Base-by-base conservation (phyloP, 2,329 filamentous ascomycete genomes). In the Ceratocystis alfenasii region DNA sequence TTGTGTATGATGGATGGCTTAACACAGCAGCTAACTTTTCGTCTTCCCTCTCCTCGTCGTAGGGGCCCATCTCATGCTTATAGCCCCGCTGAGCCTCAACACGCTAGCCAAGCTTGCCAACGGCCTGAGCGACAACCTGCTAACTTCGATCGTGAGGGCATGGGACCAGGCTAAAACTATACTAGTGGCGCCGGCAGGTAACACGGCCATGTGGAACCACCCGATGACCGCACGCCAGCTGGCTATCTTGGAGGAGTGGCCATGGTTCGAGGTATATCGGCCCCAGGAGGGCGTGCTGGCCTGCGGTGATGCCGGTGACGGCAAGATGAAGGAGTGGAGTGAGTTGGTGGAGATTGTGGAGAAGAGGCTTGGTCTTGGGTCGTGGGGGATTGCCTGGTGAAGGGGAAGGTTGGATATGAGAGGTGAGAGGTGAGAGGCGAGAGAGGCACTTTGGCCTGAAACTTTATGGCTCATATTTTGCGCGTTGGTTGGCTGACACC, bases 141-240 rank as follows among this genome's bases (percentile, higher is more conserved):
- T 96, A 4, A 87, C 85, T 15, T 80, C 77, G 61, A 87, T 94
- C 0, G 81, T 94, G 46, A 80, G 93, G 22, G 93, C 93, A 0
- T 99, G 93, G 94, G 93, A 97, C 75, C 86, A 85, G 0, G 80
- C 80, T n/a, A 87, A 87, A 74, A 82, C 79, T 69, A 90, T 95
- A 45, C 71, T 94, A 1, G 87, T 93, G 0, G 88, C 88, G 1
- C 86, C 87, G 1, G 86, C 88, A 36, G 95, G 96, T 90, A 96
- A 96, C 74, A 90, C 85, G 28, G 85, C 87, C 3, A 96, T 96
- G 92, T 95, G 89, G 87, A 79, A 80, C 65, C 90, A 96, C 73
- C 92, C 91, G 1, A 78, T 95, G 59, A 96, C 92, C 0, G 80
- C 76, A 62, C 84, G 82, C 69, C 90, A 96, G 69, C 75, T 96